Evolutionary conservation across 495 filamentous ascomycete species (phyloP), one percentile per base, ranked within the genome.

Genomic region (Annulohypoxylon maeteangense): DNA sequence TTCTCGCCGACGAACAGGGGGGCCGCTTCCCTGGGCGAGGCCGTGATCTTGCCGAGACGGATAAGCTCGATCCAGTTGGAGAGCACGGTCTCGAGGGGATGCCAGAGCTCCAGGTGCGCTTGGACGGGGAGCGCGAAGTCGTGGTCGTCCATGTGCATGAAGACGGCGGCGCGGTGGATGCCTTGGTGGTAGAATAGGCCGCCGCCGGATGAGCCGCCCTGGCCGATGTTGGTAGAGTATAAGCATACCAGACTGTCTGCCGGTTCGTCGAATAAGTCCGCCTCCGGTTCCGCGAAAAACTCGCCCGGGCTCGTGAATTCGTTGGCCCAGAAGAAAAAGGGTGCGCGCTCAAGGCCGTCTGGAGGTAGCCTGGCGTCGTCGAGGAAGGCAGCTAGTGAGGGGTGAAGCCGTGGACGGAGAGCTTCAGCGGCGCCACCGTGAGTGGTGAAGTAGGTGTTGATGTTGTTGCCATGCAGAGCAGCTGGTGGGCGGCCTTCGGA

Each of bases 41-140:
- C 76, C 4, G 48, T 62, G 16, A 78, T 62, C 65, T 78, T 82
- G 7, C 76, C 79, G 11, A 81, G 62, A 0, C 59, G 71, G 27
- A 78, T 42, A 34, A 79, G 61, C 8, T 68, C n/a, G 23, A 81
- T 77, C 80, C 78, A 82, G 16, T 81, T 74, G n/a, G 68, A 75
- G 4, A 82, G 75, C 14, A 82, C 68, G 0, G 80, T 82, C 71
- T 81, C 81, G 2, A 81, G 64, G 0, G 81, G 79, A 29, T 76
- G 71, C 78, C 80, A 82, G 22, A 81, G 62, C 25, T 44, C 27
- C 1, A 5, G 18, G 20, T 70, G 63, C 11, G 16, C 36, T n/a
- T 78, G 71, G n/a, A 60, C 23, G 1, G 69, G 69, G 22, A 74
- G 34, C 16, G 70, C 58, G 38, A 23, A 72, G 45, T 56, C 48